Percentiles rank a stretch among this genome's conserved stretches.
Conservation (phyloP, 768 basidiomycete species). For the Trametes sanguinea region DNA sequence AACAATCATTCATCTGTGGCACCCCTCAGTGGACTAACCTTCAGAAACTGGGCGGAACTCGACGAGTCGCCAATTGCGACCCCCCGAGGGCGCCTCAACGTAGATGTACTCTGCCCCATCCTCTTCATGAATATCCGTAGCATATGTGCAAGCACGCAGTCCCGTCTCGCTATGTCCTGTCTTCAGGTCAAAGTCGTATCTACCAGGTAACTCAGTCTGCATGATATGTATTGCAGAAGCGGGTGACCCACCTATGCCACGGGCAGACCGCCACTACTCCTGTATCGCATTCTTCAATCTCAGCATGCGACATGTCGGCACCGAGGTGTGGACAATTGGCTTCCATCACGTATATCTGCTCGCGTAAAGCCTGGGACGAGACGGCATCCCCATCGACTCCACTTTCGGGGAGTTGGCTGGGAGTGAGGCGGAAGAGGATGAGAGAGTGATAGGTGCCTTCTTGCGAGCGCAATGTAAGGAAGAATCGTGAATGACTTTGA, state of each 20-base stretch:
- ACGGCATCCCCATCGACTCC: slow-evolving; percentile 10
- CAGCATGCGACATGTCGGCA: slow-evolving; percentile 78
- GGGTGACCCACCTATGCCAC: slow-evolving; percentile 59
- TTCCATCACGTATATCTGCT: slow-evolving; percentile 77
- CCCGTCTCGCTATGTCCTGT: slow-evolving; percentile 74
- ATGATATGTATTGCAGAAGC: neutral
- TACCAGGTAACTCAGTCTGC: slow-evolving; percentile 25
- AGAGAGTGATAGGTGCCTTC: slow-evolving; percentile 61
- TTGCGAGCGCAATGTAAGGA: slow-evolving; percentile 59
- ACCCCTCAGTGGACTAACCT: slow-evolving; percentile 41
- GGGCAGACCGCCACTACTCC: slow-evolving; percentile 70
- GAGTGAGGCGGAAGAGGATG: slow-evolving; percentile 63
- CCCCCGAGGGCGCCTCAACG: slow-evolving; percentile 58
- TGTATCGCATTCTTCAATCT: slow-evolving; percentile 67
- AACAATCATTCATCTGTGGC: neutral
- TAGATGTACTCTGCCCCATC: slow-evolving; percentile 52
- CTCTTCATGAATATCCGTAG: slow-evolving; percentile 48
- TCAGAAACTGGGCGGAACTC: slow-evolving; percentile 74
- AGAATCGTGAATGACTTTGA: slow-evolving; percentile 59
- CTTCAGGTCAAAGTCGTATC: slow-evolving; percentile 73
- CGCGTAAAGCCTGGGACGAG: slow-evolving; percentile 6
- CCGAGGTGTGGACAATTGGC: slow-evolving; percentile 79
- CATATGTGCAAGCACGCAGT: slow-evolving; percentile 66
- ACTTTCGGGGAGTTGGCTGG: slow-evolving; percentile 24
- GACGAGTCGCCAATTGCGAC: slow-evolving; percentile 61